Base-by-base conservation (phyloP, 345 rosid genomes). In the Stellera chamaejasme region DNA sequence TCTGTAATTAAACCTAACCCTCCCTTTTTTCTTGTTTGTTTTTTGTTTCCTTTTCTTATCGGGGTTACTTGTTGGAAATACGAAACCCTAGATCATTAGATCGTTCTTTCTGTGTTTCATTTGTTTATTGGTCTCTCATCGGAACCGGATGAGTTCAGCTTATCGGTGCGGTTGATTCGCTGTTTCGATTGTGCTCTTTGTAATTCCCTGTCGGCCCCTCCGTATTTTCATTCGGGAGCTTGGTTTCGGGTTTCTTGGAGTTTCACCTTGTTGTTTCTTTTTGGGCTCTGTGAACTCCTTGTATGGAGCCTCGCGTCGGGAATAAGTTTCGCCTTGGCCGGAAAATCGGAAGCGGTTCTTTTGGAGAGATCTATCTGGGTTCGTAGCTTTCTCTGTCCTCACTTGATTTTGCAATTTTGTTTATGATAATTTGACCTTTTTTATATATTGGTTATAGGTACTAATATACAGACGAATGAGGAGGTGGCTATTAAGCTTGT, bases 401-500 rank as follows among this genome's bases (percentile, higher is more conserved):
- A 50, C 43, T 12, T 45, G 26, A 50, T 62, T 39, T 13, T 48
- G 3, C 25, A 55, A 50, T 56, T 36, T 36, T 25, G 9, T 64
- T 25, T 27, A 16, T 47, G 13, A 1, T 15, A 42, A 48, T 66
- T 19, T 45, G 39, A 8, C 8, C 8, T 16, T 52, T 53, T 47
- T 13, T 13, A n/a, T n/a, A n/a, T n/a, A 16, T 11, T 27, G 25
- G 39, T 51, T 64, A 53, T 59, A 93, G 99, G 99, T 59, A 81
- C 94, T 48, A 83, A 87, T 77, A 69, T 89, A 39, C 96, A 93
- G 67, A 89, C 99, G 7, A 89, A 82, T 52, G 99, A 93, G 74
- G 99, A 93, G 80, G 90, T 93, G 61, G 99, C 89, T 43, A 89
- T 93, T 77, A 93, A 93, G 79, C 99, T 93, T 54, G 99, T 93